phyloP scores from a whole-genome alignment of 2,329 filamentous ascomycete genomes.

The Aspergillus phoenicis region DNA sequence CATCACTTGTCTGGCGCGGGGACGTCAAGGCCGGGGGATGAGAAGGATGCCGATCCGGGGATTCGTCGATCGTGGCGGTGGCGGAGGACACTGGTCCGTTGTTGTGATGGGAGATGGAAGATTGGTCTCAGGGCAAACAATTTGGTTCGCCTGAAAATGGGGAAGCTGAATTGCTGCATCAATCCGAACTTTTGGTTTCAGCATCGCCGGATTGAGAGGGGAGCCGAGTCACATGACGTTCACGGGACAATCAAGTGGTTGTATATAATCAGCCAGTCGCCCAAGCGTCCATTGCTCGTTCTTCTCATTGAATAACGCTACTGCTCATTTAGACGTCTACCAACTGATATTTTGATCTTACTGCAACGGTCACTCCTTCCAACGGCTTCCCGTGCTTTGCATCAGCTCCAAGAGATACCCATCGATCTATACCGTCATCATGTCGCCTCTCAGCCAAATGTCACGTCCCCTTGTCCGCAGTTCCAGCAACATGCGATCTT shows the following conservation, averaged over 20 bases:
- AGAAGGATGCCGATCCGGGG: background rate
- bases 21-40: background rate
- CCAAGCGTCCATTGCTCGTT: background rate
- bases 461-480: slow-evolving; percentile 23
- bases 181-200: background rate
- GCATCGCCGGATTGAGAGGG: slow-evolving; percentile 9
- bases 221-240: slow-evolving; percentile 9
- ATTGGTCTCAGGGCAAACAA: background rate
- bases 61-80: background rate
- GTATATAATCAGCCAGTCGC: background rate
- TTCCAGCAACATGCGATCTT: slow-evolving; percentile 14
- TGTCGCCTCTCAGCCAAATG: slow-evolving; percentile 8
- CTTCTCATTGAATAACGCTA: background rate
- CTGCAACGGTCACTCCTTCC: too few relatives aligned
- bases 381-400: too few relatives aligned
- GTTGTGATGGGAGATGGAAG: background rate
- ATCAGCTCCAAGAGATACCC: background rate
- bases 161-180: background rate
- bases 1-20: slow-evolving; percentile 1
- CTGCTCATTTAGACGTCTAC: background rate
- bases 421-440: slow-evolving; percentile 3
- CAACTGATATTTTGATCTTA: too few relatives aligned
- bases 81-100: slow-evolving; percentile 21
- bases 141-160: background rate
- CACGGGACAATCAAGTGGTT: background rate